phyloP scores from a whole-genome alignment of 2,329 filamentous ascomycete species.

The Ascochyta lentis region DNA sequence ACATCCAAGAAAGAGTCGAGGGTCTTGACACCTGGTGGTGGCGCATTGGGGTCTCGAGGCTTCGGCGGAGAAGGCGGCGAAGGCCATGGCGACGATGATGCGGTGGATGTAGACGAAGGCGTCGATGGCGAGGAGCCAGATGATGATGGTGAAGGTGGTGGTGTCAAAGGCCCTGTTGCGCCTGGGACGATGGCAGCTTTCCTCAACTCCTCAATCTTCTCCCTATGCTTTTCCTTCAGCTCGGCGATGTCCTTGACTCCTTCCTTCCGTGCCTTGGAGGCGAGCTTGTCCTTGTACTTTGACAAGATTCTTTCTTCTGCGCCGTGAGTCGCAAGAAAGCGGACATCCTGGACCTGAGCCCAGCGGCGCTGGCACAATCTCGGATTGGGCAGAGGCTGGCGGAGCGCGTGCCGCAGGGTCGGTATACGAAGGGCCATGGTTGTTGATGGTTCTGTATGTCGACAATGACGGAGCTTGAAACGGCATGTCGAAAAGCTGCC shows the following conservation, averaged over 20 bases:
- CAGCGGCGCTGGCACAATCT: constrained; percentile 72
- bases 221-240: constrained; percentile 81
- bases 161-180: constrained; percentile 54
- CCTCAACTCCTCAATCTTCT: constrained; percentile 77
- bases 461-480: constrained; percentile 9
- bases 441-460: constrained; percentile 8
- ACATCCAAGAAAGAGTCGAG: constrained; percentile 78
- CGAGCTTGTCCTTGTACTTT: constrained; percentile 87
- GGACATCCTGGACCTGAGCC: constrained; percentile 91
- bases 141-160: constrained; percentile 22
- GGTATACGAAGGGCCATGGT: constrained; percentile 36
- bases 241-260: constrained; percentile 74
- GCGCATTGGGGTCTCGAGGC: constrained; percentile 36
- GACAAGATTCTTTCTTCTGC: constrained; percentile 73
- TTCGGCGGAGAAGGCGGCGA: constrained; percentile 37
- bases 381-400: constrained; percentile 39
- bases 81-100: constrained; percentile 29
- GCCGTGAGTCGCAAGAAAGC: constrained; percentile 83
- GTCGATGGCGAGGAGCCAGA: constrained; percentile 12
- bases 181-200: constrained; percentile 67
- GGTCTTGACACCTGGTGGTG: constrained; percentile 64
- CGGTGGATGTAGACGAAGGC: constrained; percentile 15
- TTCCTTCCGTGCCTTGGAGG: constrained; percentile 77
- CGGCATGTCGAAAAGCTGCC: constrained; percentile 8
- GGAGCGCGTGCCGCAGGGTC: constrained; percentile 40